Evolutionary conservation across 192 early-diverging fungal genomes (phyloP), one percentile per base, ranked within the genome.

Genomic region (Lobosporangium transversale): DNA sequence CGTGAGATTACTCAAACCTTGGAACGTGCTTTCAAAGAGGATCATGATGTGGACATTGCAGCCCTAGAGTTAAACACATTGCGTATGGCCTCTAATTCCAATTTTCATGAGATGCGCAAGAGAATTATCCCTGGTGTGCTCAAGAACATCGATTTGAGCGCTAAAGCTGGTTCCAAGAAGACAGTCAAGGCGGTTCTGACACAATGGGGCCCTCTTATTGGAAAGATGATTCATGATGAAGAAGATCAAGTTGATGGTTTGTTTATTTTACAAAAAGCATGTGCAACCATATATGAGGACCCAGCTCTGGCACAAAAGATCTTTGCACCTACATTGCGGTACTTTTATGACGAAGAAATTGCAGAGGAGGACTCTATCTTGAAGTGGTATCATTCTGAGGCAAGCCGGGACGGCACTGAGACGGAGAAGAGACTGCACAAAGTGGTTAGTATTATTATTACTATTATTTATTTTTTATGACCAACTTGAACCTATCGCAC

Each of bases 51-150:
- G 15, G 91, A 93, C 24, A 89, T 88, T 58, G 87, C 94, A 11
- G 85, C 84, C 8, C 78, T 96, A 12, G 96, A 99, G 82, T 81
- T 98, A 17, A 95, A 93, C 55, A 91, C 91, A 5, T 80, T 95
- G 50, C 92, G 94, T 44, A 90, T 98, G 89, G 89, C 94, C 21
- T 89, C 88, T 56, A 91, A 97, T 79, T 89, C 90, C 18, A 88
- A 87, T 12, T 94, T 92, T 64, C 81, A 89, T 32, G 92, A 95
- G 75, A 83, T 97, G 66, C 87, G 94, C 9, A 81, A 82, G 40
- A 81, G 90, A 12, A 84, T 94, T n/a, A 81, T 94, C 17, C 91
- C 93, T 21, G 80, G 84, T 29, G 79, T 96, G 24, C 62, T 97
- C 36, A 78, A 78, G 6, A 71, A 81, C 50, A 84, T 93, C 59